Evolutionary conservation across 1,139 yeast species (phyloP).

Genomic region (Kodamaea sp.): DNA sequence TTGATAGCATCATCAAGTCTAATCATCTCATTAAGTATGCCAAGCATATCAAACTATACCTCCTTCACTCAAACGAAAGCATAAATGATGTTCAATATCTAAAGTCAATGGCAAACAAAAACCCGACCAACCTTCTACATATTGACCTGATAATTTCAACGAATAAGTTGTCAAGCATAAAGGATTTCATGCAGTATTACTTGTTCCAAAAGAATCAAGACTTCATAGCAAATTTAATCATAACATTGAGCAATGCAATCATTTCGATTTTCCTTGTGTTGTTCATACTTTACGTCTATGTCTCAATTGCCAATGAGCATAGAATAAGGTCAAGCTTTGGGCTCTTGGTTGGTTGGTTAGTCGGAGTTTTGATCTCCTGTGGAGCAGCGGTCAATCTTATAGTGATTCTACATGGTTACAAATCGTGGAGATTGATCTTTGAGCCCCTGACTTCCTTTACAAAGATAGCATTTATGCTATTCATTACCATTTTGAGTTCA

Average conservation of each 20-base stretch:
- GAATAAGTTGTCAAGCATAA: conserved; percentile 14
- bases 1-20: conserved; percentile 44
- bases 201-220: conserved; percentile 18
- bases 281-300: conserved; percentile 26
- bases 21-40: conserved; percentile 56
- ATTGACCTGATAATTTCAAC: conserved; percentile 11
- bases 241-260: conserved; percentile 10
- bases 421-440: conserved; percentile 30
- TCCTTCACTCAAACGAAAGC: conserved; percentile 20
- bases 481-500: conserved; percentile 32
- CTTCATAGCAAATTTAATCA: conserved; percentile 11
- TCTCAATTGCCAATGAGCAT: conserved; percentile 56
- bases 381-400: conserved; percentile 50
- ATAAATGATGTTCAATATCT: background rate
- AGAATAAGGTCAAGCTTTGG: conserved; percentile 63
- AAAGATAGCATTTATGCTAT: conserved; percentile 26
- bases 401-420: conserved; percentile 18
- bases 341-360: conserved; percentile 58
- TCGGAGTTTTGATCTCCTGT: conserved; percentile 51
- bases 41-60: conserved; percentile 36
- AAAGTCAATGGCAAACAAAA: background rate
- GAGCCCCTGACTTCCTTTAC: conserved; percentile 34
- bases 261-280: conserved; percentile 12
- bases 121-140: conserved; percentile 2
- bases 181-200: conserved; percentile 25